Conservation (phyloP, 768 basidiomycete genomes). For the Boletus rubescentipes region DNA sequence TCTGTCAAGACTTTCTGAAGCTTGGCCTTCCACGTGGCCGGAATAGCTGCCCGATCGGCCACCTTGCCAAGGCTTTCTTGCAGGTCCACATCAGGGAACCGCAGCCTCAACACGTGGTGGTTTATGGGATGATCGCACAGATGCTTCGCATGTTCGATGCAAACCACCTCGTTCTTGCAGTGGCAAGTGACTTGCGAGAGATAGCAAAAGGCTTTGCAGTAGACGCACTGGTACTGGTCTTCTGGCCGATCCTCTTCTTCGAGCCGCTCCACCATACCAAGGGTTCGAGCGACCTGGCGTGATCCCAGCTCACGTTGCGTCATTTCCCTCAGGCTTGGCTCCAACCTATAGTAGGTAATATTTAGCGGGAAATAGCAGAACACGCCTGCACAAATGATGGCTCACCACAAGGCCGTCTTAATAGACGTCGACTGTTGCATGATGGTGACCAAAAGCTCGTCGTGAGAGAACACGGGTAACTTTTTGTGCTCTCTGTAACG, state of each 20-base stretch:
- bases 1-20: constrained; percentile 66
- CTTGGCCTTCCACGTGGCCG: constrained; percentile 72
- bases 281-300: constrained; percentile 59
- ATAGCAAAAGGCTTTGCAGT: constrained; percentile 95
- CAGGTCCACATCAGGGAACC: constrained; percentile 79
- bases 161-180: constrained; percentile 77
- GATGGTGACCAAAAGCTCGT: constrained; percentile 96
- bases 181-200: constrained; percentile 87
- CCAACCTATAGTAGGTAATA: constrained; percentile 56
- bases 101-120: constrained; percentile 68
- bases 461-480: constrained; percentile 96
- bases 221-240: constrained; percentile 92
- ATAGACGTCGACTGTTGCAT: constrained; percentile 93
- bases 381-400: constrained; percentile 15
- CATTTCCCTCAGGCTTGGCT: constrained; percentile 86
- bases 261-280: constrained; percentile 64
- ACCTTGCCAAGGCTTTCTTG: constrained; percentile 65
- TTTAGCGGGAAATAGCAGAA: constrained; percentile 21
- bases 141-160: constrained; percentile 78
- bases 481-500: constrained; percentile 90
- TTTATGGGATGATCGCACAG: constrained; percentile 66
- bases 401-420: constrained; percentile 90
- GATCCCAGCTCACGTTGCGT: constrained; percentile 74
- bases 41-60: constrained; percentile 68
- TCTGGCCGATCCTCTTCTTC: constrained; percentile 83